A percentile compares a stretch with the other conserved stretches of the same genome.
phyloP scores from a whole-genome alignment of 2,329 filamentous ascomycete species.

The Peltaster fructicola region DNA sequence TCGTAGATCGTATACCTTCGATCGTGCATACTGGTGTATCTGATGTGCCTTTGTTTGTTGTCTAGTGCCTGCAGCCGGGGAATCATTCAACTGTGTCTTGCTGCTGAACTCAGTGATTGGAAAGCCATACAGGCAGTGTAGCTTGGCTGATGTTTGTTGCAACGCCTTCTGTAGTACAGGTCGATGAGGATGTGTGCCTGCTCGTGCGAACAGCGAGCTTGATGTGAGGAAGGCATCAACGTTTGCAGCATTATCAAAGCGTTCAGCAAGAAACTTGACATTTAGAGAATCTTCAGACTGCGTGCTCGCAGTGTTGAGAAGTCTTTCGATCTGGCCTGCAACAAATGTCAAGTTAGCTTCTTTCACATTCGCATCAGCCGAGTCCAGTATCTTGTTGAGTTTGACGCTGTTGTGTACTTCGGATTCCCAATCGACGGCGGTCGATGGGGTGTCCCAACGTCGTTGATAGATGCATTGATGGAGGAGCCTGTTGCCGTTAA shows the following conservation, averaged over 20 bases:
- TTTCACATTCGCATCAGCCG: conserved; percentile 24
- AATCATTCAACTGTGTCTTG: conserved; percentile 4
- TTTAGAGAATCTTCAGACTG: conserved; percentile 34
- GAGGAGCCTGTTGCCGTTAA: conserved; percentile 40
- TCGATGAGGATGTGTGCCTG: conserved; percentile 26
- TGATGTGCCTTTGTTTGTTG: conserved; percentile 5
- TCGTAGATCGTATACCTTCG: conserved; percentile 56
- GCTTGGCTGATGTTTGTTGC: conserved; percentile 49
- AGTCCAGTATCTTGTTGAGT: conserved; percentile 29
- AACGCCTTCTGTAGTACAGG: conserved; percentile 24
- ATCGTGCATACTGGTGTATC: conserved; percentile 39
- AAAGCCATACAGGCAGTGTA: conserved; percentile 50
- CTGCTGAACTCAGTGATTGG: conserved; percentile 33
- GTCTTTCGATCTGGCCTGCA: conserved; percentile 9
- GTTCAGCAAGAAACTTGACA: conserved; percentile 18
- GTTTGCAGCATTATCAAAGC: conserved; percentile 32
- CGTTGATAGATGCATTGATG: conserved; percentile 45
- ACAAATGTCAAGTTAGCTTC: conserved; percentile 18
- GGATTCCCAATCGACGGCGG: conserved; percentile 18
- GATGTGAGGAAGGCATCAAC: conserved; percentile 43
- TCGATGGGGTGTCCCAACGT: conserved; percentile 17
- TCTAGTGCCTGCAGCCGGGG: conserved; percentile 10
- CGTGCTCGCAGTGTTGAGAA: conserved; percentile 10
- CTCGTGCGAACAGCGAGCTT: conserved; percentile 45
- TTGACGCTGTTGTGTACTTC: conserved; percentile 19